Base-by-base conservation (phyloP, 2,329 filamentous ascomycete genomes). In the Neocatenulostroma microsporum region DNA sequence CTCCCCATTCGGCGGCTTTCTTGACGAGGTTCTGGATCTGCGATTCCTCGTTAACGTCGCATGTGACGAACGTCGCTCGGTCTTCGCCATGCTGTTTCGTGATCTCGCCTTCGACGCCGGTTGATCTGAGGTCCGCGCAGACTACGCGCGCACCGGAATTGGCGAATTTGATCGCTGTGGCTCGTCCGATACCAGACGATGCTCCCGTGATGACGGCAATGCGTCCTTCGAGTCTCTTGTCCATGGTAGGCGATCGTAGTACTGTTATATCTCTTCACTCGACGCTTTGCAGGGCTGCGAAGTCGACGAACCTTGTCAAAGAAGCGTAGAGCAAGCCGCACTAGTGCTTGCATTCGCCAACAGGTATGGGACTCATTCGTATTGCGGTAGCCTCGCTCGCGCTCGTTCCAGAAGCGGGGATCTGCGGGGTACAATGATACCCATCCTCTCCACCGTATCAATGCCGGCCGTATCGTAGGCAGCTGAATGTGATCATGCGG, bases 131-230 rank as follows among this genome's bases (percentile, higher is more conserved):
- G 33, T 56, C 53, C 3, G 51, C 49, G 29, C 48, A 48, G 5
- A 53, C 39, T 9, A 56, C 30, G 10, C 40, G 44, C 18, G 52
- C 53, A 14, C 52, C 53, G 10, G 43, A 38, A 20, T 45, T 33
- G 5, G 51, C 51, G 27, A 55, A 56, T 8, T 34, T 35, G 23
- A 51, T 21, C 3, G 51, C 52, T n/a, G 50, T 52, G 5, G 52
- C 52, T 24, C 42, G 43, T 12, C 53, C 52, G 2, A 56, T 34
- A 6, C 53, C 53, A 8, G 46, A 49, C 2, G 48, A 48, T 13
- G 41, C 52, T 8, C 53, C 53, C 2, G 51, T 55, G 14, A 55
- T 54, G 19, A 56, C 30, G 3, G 50, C 49, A 10, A 56, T 48
- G 14, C 49, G 44, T 30, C 45, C 51, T 29, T 47, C 31, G 3